These are phyloP conservation scores for Laguncularia racemosa DNA, from an alignment of 345 rosid genomes.

Conservation along the genomic window DNA sequence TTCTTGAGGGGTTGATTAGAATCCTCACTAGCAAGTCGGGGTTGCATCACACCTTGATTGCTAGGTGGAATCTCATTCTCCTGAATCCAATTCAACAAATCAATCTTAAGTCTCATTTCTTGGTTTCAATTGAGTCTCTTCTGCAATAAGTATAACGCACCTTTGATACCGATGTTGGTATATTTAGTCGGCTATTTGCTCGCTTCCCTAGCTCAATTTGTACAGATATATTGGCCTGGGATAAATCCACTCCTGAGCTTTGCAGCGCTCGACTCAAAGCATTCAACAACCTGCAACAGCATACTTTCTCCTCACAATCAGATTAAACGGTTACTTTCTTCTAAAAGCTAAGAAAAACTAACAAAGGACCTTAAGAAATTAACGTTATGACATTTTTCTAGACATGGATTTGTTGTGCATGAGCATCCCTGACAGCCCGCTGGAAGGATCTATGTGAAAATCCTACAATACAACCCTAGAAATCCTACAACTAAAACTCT, in stretches of 20 bases:
- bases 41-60: slow-evolving; percentile 22
- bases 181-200: slow-evolving; percentile 10
- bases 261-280: slow-evolving; percentile 73
- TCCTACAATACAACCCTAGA: too few species aligned
- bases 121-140: not conserved
- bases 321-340: not conserved
- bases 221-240: slow-evolving; percentile 81
- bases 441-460: too few species aligned
- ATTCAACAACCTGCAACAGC: slow-evolving; percentile 55
- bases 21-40: slow-evolving; percentile 24
- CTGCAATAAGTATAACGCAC: slow-evolving; percentile 12
- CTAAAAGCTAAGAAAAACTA: not conserved
- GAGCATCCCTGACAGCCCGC: too few species aligned
- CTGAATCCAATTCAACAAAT: slow-evolving; percentile 12
- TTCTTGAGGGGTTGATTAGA: slow-evolving; percentile 39
- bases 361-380: too few species aligned
- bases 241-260: slow-evolving; percentile 82
- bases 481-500: too few species aligned
- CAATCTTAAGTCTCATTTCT: not conserved
- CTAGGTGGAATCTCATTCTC: slow-evolving; percentile 15
- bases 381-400: too few species aligned
- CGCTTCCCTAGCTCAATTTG: slow-evolving; percentile 82
- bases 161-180: slow-evolving; percentile 24
- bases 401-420: too few species aligned
- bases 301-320: not conserved